A percentile compares a stretch with the other conserved stretches of the same genome.
Evolutionary conservation across 805 yeast genomes (phyloP).

Genomic region (Candida awuae): DNA sequence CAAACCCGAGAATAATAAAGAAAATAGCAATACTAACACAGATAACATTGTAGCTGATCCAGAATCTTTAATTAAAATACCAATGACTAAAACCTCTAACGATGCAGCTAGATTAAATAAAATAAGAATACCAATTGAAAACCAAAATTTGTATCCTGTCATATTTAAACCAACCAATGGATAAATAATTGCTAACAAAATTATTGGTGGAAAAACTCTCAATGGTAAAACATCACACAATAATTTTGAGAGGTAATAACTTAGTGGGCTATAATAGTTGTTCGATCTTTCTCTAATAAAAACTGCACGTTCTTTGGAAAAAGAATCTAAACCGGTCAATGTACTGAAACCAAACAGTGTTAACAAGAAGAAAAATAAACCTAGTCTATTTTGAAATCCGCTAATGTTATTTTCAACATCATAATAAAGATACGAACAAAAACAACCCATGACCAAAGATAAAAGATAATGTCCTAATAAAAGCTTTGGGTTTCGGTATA

Average conservation of each 20-base stretch:
- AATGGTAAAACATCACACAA: constrained; percentile 89
- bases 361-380: constrained; percentile 82
- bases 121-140: constrained; percentile 60
- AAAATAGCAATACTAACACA: constrained; percentile 73
- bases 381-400: constrained; percentile 94
- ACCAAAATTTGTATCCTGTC: constrained; percentile 65
- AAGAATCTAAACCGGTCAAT: constrained; percentile 82
- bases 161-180: constrained; percentile 85
- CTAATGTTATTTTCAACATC: constrained; percentile 81
- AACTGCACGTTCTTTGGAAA: constrained; percentile 79
- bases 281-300: constrained; percentile 91
- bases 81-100: constrained; percentile 76
- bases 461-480: constrained; percentile 75
- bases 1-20: constrained; percentile 86
- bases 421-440: constrained; percentile 82
- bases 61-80: constrained; percentile 78
- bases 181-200: constrained; percentile 71
- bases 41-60: constrained; percentile 90
- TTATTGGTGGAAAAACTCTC: constrained; percentile 84
- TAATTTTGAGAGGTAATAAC: constrained; percentile 80
- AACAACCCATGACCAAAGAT: constrained; percentile 66
- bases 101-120: constrained; percentile 84
- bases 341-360: constrained; percentile 94
- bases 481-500: constrained; percentile 88
- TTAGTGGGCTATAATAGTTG: constrained; percentile 81